These are phyloP conservation scores for Paecilomyces dactylethromorphus DNA, from an alignment of 2,329 filamentous ascomycete genomes.

Conservation along the genomic window DNA sequence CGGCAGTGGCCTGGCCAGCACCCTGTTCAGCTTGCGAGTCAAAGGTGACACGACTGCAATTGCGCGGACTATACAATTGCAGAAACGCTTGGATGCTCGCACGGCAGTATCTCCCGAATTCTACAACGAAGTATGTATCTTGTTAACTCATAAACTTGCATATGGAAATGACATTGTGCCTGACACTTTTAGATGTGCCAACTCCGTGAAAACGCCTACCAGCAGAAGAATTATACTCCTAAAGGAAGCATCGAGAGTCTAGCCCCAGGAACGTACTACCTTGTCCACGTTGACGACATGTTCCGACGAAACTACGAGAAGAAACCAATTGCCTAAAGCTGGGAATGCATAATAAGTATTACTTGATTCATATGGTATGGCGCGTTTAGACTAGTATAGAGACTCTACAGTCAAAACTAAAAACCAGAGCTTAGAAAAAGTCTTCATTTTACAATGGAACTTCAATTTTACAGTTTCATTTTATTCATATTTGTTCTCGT, in stretches of 20 bases:
- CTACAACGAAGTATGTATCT: slow-evolving; percentile 58
- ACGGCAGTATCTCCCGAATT: slow-evolving; percentile 61
- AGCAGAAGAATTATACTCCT: slow-evolving; percentile 72
- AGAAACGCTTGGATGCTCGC: slow-evolving; percentile 60
- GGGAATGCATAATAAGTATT: too few species aligned
- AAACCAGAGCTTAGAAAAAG: too few species aligned
- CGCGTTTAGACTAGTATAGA: too few species aligned
- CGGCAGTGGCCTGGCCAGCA: slow-evolving; percentile 69
- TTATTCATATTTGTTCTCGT: too few species aligned
- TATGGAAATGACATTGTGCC: slow-evolving; percentile 20
- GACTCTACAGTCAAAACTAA: too few species aligned
- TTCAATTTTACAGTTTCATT: too few species aligned
- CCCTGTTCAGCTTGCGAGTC: slow-evolving; percentile 61
- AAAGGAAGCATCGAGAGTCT: slow-evolving; percentile 63
- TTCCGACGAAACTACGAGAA: slow-evolving; percentile 73
- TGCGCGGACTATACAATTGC: slow-evolving; percentile 61
- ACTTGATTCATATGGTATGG: too few species aligned
- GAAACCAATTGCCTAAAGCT: slow-evolving; percentile 36
- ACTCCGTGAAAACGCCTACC: slow-evolving; percentile 73
- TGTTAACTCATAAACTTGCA: too few species aligned
- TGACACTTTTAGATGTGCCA: slow-evolving; percentile 59
- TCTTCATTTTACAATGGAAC: too few species aligned
- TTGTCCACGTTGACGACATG: slow-evolving; percentile 75
- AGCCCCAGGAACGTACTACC: slow-evolving; percentile 64
- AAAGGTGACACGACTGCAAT: slow-evolving; percentile 64